Percentiles rank a stretch among this genome's conserved stretches.
Evolutionary conservation across 805 yeast genomes (phyloP).

Genomic region (Aciculoconidium aculeatum): DNA sequence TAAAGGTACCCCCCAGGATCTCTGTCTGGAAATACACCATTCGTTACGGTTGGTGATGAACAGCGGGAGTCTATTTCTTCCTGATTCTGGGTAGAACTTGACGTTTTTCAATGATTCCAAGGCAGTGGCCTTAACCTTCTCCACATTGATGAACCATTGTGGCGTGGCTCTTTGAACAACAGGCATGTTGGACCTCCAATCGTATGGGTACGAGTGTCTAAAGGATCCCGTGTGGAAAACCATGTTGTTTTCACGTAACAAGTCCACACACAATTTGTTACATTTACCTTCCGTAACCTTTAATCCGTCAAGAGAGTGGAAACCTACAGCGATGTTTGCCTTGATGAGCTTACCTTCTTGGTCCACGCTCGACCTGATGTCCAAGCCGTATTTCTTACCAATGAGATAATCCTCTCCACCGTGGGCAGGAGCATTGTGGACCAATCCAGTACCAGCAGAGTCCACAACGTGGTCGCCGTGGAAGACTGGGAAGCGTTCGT

Average conservation of each 20-base stretch:
- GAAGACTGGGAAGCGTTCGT: constrained; percentile 49
- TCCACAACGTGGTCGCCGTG: constrained; percentile 80
- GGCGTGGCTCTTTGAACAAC: constrained; percentile 94
- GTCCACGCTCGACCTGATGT: constrained; percentile 74
- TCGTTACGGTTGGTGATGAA: constrained; percentile 77
- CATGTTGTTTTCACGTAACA: constrained; percentile 40
- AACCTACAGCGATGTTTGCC: constrained; percentile 41
- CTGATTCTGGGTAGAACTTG: constrained; percentile 67
- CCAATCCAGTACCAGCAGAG: constrained; percentile 87
- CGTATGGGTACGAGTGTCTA: constrained; percentile 88
- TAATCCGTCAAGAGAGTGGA: constrained; percentile 41
- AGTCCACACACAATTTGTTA: constrained; percentile 46
- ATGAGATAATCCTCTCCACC: constrained; percentile 88
- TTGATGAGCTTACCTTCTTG: constrained; percentile 61
- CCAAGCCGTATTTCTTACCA: constrained; percentile 53
- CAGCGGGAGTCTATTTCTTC: constrained; percentile 62
- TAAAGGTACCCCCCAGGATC: constrained; percentile 97
- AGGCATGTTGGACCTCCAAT: constrained; percentile 95
- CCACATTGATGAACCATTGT: constrained; percentile 93
- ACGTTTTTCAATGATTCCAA: constrained; percentile 55
- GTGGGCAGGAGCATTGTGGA: constrained; percentile 97
- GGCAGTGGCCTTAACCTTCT: constrained; percentile 61
- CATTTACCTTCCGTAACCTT: constrained; percentile 22
- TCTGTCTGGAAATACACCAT: constrained; percentile 97
- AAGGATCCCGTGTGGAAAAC: constrained; percentile 47